Evolutionary conservation across 192 early-diverging fungal genomes (phyloP), one percentile per base, ranked within the genome.

Genomic region (Rhizophlyctis rosea): DNA sequence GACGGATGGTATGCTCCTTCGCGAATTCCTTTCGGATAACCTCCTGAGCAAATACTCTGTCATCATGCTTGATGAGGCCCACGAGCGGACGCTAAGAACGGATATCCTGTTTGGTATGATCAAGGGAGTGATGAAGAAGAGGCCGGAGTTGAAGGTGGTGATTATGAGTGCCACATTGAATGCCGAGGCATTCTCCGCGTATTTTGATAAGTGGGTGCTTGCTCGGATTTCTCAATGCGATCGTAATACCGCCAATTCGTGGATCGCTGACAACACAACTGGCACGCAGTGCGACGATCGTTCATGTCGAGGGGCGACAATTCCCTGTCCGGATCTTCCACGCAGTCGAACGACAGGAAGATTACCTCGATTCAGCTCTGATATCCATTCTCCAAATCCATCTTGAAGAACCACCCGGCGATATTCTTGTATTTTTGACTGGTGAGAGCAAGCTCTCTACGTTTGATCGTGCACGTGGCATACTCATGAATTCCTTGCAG

Each of bases 81-180:
- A 99, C 70, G 97, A 99, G 74, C 86, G 97, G n/a, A 96, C 91
- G 0, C 61, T 99, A 65, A 79, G 97, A 24, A 99, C 97, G 0
- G 97, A 99, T 71, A 90, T 99, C 47, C 65, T 99, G 32, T 92
- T 99, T 75, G 97, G 94, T 7, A 93, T 93, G 90, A 79, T 96
- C 18, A 94, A 94, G 68, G 85, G 78, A 3, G 93, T 95, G 27
- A 91, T 93, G 70, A 71, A 82, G 54, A 76, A 82, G 34, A 70
- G 96, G 16, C 49, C 67, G 27, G 86, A 88, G 51, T 77, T 99
- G 14, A 96, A 91, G 77, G 85, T 98, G 7, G 83, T 99, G 21
- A 85, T 99, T 44, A 99, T 98, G 95, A 88, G 86, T 56, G 97
- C 97, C 3, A 99, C 97, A 0, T 71, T 99, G 51, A 91, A 99